phyloP scores from a whole-genome alignment of 345 rosid genomes.

The Nephelium lappaceum region DNA sequence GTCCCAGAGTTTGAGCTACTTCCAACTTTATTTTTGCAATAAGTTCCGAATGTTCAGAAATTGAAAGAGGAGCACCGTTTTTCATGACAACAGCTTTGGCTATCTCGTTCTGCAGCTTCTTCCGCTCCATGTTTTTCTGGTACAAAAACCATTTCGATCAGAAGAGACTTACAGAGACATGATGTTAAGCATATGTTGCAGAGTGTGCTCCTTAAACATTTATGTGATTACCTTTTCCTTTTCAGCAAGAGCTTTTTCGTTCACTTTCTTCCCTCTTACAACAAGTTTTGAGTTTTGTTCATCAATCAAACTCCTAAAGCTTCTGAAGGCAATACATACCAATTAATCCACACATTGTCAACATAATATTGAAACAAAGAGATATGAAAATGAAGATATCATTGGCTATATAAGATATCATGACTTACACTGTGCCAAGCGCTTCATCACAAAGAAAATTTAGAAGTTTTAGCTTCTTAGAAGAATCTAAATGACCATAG shows the following conservation, averaged over 20 bases:
- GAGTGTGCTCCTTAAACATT: background rate
- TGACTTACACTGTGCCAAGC: conserved; percentile 55
- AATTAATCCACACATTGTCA: background rate
- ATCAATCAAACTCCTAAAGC: conserved; percentile 60
- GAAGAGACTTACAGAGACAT: background rate
- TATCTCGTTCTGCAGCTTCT: conserved; percentile 56
- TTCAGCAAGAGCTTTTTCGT: conserved; percentile 46
- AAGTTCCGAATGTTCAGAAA: conserved; percentile 50
- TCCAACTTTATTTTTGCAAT: conserved; percentile 47
- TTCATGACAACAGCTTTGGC: conserved; percentile 52
- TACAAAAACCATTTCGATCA: background rate
- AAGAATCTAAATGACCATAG: conserved; percentile 44
- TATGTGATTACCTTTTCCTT: conserved; percentile 53
- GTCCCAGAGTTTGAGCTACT: conserved; percentile 50
- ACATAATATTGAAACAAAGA: background rate
- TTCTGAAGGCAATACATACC: conserved; percentile 28
- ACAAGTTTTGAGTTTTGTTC: conserved; percentile 38
- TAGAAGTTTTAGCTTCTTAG: conserved; percentile 52
- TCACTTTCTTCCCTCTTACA: conserved; percentile 27
- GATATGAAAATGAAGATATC: background rate
- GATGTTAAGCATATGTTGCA: background rate
- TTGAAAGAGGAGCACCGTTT: conserved; percentile 48
- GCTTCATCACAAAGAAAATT: conserved; percentile 66
- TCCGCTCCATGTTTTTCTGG: conserved; percentile 60
- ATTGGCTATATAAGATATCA: background rate